Evolutionary conservation across 306 rosid species (phyloP), one percentile per base, ranked within the genome.

Genomic region (Echinosophora koreensis): DNA sequence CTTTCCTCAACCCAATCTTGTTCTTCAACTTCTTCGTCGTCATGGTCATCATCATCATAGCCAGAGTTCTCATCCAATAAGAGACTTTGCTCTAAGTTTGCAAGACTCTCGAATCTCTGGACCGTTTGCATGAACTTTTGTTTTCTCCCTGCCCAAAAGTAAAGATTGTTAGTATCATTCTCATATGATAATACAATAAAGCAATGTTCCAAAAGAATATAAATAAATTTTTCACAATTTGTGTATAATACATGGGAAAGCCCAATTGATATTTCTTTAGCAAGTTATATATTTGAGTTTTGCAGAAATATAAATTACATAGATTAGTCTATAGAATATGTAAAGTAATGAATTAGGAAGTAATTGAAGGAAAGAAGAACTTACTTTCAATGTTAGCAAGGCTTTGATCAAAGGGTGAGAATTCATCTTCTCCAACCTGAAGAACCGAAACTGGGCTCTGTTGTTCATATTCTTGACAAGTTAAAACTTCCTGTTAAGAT

Each of bases 401-500:
- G 79, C 81, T 84, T 83, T 88, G 85, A 37, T 82, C 82, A 57
- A 87, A 87, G 51, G 52, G 30, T 47, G 86, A 79, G 69, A 79
- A 79, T 37, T 81, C 84, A 58, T 80, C 74, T 68, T 86, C 90
- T 34, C 84, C 86, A 76, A 81, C 79, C 4, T 82, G 82, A 82
- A 91, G 87, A 74, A 91, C 93, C 13, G 94, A 91, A 62, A 91
- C 84, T 47, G 97, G 94, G 69, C 92, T 91, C 15, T 84, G 74
- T 44, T 85, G 87, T 38, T 88, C 94, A 60, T 83, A 78, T 51
- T 88, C 91, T 35, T 86, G 80, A n/a, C 77, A 61, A 51, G 50
- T 34, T 11, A 27, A 49, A 30, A 39, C 68, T 35, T 47, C 82
- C 87, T 89, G 82, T 52, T 17, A 61, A 18, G 11, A 51, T 75